Percentiles rank a stretch among this genome's conserved stretches.
These are phyloP conservation scores for Simplicillium aogashimaense DNA, from an alignment of 2,329 filamentous ascomycete genomes.

Conservation along the genomic window DNA sequence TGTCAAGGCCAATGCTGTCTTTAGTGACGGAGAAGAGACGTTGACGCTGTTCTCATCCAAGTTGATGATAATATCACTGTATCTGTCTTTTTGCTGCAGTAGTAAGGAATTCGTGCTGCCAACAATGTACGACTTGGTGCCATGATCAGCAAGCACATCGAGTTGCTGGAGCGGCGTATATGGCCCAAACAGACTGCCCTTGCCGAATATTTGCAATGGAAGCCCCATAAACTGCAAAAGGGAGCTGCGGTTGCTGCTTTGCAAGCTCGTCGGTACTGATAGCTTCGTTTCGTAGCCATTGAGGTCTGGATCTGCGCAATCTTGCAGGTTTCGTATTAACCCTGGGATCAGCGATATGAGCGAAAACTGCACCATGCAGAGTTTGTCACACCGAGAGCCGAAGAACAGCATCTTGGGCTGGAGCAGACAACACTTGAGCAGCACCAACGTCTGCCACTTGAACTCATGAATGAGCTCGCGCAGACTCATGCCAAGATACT, in stretches of 20 bases:
- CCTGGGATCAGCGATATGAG: slow-evolving; percentile 91
- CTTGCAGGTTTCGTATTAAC: slow-evolving; percentile 81
- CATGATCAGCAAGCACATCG: slow-evolving; percentile 83
- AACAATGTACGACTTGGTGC: slow-evolving; percentile 94
- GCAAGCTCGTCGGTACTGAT: slow-evolving; percentile 70
- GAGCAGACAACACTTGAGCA: slow-evolving; percentile 87
- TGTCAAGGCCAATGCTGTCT: slow-evolving; percentile 66
- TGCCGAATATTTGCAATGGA: slow-evolving; percentile 90
- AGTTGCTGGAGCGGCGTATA: slow-evolving; percentile 96
- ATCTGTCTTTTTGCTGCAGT: slow-evolving; percentile 87
- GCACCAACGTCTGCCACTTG: slow-evolving; percentile 84
- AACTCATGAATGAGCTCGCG: slow-evolving; percentile 91
- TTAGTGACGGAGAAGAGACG: slow-evolving; percentile 71
- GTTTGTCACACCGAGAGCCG: slow-evolving; percentile 84
- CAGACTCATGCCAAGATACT: slow-evolving; percentile 80
- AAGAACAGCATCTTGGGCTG: slow-evolving; percentile 99
- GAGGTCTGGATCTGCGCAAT: slow-evolving; percentile 89
- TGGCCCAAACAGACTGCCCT: slow-evolving; percentile 89
- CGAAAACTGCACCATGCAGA: slow-evolving; percentile 98
- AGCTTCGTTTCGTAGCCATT: slow-evolving; percentile 71
- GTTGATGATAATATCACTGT: slow-evolving; percentile 94
- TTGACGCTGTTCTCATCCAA: slow-evolving; percentile 82
- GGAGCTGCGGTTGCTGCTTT: slow-evolving; percentile 84
- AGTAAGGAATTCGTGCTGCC: slow-evolving; percentile 93
- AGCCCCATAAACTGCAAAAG: slow-evolving; percentile 90